A percentile compares a stretch with the other conserved stretches of the same genome.
These are phyloP conservation scores for Paramarasmius palmivorus DNA, from an alignment of 1,284 basidiomycete species.

Conservation along the genomic window DNA sequence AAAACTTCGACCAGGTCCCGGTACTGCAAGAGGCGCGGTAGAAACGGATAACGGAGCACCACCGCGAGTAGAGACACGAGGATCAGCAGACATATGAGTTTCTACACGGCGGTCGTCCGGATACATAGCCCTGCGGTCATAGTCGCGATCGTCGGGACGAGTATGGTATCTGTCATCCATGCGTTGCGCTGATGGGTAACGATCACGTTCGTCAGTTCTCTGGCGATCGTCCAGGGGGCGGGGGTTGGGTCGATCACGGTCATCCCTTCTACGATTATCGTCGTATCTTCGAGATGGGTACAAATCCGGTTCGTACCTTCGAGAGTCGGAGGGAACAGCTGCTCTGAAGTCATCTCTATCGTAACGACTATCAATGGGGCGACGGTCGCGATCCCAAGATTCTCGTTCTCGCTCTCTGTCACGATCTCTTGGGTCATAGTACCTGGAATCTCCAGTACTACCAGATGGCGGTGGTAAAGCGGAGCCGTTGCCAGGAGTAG, in stretches of 20 bases:
- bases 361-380: slow-evolving; percentile 32
- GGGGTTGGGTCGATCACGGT: slow-evolving; percentile 24
- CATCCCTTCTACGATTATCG: slow-evolving; percentile 15
- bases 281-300: slow-evolving; percentile 29
- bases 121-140: slow-evolving; percentile 22
- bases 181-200: slow-evolving; percentile 14
- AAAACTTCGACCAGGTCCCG: slow-evolving; percentile 7
- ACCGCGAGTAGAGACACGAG: slow-evolving; percentile 18
- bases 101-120: slow-evolving; percentile 3
- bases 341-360: slow-evolving; percentile 29
- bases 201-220: too few relatives aligned
- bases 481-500: slow-evolving; percentile 6
- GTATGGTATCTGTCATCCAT: slow-evolving; percentile 21
- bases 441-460: neutral
- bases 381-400: slow-evolving; percentile 31
- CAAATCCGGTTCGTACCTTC: slow-evolving; percentile 40
- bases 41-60: slow-evolving; percentile 17
- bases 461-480: slow-evolving; percentile 7
- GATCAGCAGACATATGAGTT: neutral
- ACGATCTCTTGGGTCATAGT: slow-evolving; percentile 25
- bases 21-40: slow-evolving; percentile 18
- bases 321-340: slow-evolving; percentile 28
- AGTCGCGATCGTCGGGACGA: slow-evolving; percentile 22
- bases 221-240: slow-evolving; percentile 14
- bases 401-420: slow-evolving; percentile 32